Conservation (phyloP, 106 monocot genomes). For the Dendrobium nobile region DNA sequence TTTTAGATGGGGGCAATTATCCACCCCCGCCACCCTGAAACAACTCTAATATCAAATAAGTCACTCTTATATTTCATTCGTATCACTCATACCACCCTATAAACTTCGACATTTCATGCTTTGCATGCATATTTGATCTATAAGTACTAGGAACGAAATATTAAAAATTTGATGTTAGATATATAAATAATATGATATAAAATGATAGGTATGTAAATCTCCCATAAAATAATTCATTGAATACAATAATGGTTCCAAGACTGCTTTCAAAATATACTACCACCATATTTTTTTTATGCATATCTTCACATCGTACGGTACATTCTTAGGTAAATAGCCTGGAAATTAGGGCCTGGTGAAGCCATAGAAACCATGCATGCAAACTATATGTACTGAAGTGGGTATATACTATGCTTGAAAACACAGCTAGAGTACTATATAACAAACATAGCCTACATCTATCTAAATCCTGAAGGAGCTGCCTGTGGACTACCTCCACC, state of each 20-base stretch:
- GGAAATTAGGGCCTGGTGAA: background rate
- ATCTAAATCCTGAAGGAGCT: conserved; percentile 46
- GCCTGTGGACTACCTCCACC: conserved; percentile 38
- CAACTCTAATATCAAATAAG: no score
- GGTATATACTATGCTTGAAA: background rate
- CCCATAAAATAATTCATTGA: background rate
- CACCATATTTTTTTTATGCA: background rate
- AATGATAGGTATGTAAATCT: no score
- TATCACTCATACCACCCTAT: no score
- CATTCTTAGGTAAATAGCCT: background rate
- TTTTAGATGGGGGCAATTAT: no score
- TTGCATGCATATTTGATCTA: no score
- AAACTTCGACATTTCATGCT: no score
- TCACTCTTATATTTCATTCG: no score
- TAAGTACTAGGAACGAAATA: no score
- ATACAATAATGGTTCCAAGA: background rate
- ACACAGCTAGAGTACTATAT: background rate
- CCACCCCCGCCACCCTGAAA: no score
- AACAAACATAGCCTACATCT: conserved; percentile 3
- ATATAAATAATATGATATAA: no score
- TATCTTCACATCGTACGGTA: background rate
- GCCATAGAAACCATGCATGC: background rate
- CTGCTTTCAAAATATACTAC: background rate
- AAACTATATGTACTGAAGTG: background rate
- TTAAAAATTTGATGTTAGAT: no score